These are phyloP conservation scores for Tricladium varicosporioides DNA, from an alignment of 2,329 filamentous ascomycete genomes.

Conservation along the genomic window DNA sequence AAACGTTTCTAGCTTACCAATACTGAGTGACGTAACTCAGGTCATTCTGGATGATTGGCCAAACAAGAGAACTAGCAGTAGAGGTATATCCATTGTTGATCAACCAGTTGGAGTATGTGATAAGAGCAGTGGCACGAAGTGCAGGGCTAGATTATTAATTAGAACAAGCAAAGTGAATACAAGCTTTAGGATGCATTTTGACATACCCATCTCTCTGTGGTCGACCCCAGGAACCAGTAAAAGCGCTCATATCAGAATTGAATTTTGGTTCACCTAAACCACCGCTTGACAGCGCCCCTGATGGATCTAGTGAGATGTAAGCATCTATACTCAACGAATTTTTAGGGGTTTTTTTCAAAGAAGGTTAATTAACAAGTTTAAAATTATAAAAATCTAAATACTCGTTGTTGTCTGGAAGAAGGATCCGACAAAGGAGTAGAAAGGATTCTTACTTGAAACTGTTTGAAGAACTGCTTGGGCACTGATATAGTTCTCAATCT, in stretches of 20 bases:
- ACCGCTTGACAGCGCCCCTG: conserved; percentile 39
- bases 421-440: background rate
- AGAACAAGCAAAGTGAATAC: no score
- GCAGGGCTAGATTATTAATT: conserved; percentile 46
- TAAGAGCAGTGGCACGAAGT: conserved; percentile 70
- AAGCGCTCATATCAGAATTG: conserved; percentile 60
- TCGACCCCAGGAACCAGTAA: conserved; percentile 68
- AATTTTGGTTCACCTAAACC: conserved; percentile 74
- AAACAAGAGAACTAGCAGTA: conserved; percentile 51
- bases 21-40: conserved; percentile 73
- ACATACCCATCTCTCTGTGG: conserved; percentile 69
- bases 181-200: no score
- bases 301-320: conserved; percentile 41
- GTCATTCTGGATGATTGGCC: conserved; percentile 76
- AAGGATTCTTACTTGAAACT: conserved; percentile 43
- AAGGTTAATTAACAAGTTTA: no score
- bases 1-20: conserved; percentile 44
- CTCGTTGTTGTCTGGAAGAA: no score
- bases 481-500: conserved; percentile 66
- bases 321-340: background rate
- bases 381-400: no score
- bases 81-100: conserved; percentile 56
- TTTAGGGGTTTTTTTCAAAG: no score
- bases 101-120: conserved; percentile 71
- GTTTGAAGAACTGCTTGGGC: conserved; percentile 59